Percentiles rank a stretch among this genome's conserved stretches.
Evolutionary conservation across 768 basidiomycete genomes (phyloP).

Genomic region (Amanita molliuscula): DNA sequence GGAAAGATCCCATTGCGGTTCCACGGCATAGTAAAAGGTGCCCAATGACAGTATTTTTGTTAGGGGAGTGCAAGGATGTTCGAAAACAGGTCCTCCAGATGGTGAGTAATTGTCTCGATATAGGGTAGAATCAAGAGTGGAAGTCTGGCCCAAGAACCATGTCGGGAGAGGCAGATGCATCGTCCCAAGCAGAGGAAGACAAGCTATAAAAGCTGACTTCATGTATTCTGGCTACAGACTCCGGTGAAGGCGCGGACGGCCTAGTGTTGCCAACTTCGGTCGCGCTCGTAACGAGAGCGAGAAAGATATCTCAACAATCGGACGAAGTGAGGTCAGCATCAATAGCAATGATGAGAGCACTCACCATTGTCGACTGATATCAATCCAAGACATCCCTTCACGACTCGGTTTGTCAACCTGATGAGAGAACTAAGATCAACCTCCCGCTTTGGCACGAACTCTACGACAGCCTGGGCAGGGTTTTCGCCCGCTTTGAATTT

Average conservation of each 20-base stretch:
- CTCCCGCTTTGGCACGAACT: conserved; percentile 68
- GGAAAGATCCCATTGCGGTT: conserved; percentile 83
- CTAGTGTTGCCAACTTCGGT: conserved; percentile 67
- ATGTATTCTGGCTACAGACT: conserved; percentile 75
- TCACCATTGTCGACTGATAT: conserved; percentile 64
- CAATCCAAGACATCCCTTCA: conserved; percentile 79
- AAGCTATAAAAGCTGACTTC: conserved; percentile 87
- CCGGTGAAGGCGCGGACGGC: conserved; percentile 44
- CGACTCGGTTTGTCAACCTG: conserved; percentile 56
- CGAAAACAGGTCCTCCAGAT: conserved; percentile 45
- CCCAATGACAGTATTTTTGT: conserved; percentile 88
- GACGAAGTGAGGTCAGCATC: not conserved
- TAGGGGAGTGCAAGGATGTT: conserved; percentile 86
- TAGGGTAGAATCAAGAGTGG: conserved; percentile 32
- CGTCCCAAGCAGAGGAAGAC: conserved; percentile 79
- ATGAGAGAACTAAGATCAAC: conserved; percentile 58
- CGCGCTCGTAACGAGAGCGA: conserved; percentile 70
- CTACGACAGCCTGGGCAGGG: conserved; percentile 67
- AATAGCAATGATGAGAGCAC: conserved; percentile 12
- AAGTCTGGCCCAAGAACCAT: conserved; percentile 50
- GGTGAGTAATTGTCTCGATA: conserved; percentile 40
- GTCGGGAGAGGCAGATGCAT: conserved; percentile 44
- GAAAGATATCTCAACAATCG: conserved; percentile 58
- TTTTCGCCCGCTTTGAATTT: conserved; percentile 58
- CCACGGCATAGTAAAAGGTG: conserved; percentile 85